A percentile compares a stretch with the other conserved stretches of the same genome.
Conservation (phyloP, 495 filamentous ascomycete species). For the Oleoguttula mirabilis region DNA sequence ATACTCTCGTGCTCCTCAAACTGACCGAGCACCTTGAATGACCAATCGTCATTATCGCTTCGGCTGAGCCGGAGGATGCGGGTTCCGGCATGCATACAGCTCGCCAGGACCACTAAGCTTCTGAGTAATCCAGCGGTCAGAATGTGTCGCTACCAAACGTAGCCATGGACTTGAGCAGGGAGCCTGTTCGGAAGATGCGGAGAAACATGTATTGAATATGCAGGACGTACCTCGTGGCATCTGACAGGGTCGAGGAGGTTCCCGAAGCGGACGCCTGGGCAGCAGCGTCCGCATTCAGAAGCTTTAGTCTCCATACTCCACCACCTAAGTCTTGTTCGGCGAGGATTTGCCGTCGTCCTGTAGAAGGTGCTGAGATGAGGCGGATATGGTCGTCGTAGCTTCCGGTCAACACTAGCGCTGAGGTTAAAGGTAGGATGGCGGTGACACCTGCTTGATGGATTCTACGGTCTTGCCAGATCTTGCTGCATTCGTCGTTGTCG, state of each 20-base stretch:
- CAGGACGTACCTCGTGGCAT: no score
- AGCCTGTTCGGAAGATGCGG: no score
- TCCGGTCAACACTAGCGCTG: constrained; percentile 60
- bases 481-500: constrained; percentile 12
- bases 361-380: constrained; percentile 29
- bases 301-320: constrained; percentile 80
- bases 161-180: no score
- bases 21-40: constrained; percentile 52
- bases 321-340: constrained; percentile 62
- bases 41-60: constrained; percentile 36
- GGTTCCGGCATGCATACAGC: constrained; percentile 85
- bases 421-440: constrained; percentile 58
- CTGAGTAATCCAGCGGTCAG: no score
- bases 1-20: constrained; percentile 89
- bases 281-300: constrained; percentile 23
- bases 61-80: constrained; percentile 48
- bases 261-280: no score
- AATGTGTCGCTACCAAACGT: no score
- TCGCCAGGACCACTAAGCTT: constrained; percentile 54
- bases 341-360: constrained; percentile 33
- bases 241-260: no score
- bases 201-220: no score
- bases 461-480: constrained; percentile 31
- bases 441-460: constrained; percentile 78
- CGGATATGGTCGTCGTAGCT: constrained; percentile 85